Evolutionary conservation across 441 rosid species (phyloP).

Genomic region (Theobroma grandiflorum): DNA sequence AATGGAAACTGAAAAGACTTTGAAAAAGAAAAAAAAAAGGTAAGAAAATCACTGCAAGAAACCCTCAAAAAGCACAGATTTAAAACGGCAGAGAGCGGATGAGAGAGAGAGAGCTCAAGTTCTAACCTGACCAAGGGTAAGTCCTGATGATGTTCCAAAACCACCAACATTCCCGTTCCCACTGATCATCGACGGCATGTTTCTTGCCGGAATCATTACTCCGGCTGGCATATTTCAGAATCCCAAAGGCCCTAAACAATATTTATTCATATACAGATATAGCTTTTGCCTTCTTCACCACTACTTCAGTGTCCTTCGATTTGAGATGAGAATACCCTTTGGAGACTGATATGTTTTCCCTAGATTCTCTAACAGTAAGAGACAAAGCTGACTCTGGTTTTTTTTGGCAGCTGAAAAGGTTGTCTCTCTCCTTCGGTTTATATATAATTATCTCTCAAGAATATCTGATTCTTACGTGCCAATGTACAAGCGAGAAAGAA

Average conservation of each 20-base stretch:
- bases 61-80: conserved; percentile 9
- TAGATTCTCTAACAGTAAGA: neutral
- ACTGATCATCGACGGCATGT: conserved; percentile 59
- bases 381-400: conserved; percentile 40
- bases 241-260: conserved; percentile 28
- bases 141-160: conserved; percentile 60
- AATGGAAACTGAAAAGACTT: neutral
- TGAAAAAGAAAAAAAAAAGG: too few relatives aligned
- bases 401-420: conserved; percentile 29
- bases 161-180: conserved; percentile 47
- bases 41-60: neutral
- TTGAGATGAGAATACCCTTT: neutral
- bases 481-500: conserved; percentile 38
- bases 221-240: conserved; percentile 63
- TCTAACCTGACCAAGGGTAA: conserved; percentile 59
- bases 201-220: conserved; percentile 65
- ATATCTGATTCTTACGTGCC: conserved; percentile 37
- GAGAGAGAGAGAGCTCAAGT: neutral
- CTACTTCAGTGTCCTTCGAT: neutral
- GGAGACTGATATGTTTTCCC: neutral
- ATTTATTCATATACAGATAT: neutral
- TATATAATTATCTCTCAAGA: neutral
- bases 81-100: neutral
- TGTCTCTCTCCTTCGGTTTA: neutral
- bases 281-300: neutral